phyloP scores from a whole-genome alignment of 768 basidiomycete species.

The Boletus speciosus region DNA sequence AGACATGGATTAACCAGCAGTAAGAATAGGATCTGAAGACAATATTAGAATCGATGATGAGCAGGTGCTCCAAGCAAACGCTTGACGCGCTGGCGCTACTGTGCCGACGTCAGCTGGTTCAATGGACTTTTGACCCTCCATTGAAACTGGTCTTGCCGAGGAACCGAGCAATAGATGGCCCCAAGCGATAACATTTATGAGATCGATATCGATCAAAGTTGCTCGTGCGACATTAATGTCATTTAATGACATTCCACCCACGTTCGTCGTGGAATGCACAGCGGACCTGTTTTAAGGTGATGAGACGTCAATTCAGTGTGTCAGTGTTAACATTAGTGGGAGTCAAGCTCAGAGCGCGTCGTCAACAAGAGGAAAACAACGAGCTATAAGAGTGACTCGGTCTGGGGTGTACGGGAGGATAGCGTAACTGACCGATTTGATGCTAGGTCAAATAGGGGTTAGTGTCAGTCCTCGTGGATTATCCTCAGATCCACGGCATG shows the following conservation, averaged over 20 bases:
- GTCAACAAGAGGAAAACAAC: not conserved
- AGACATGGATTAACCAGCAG: not conserved
- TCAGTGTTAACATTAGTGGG: not conserved
- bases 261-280: conserved; percentile 5
- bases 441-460: not conserved
- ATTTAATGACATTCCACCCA: conserved; percentile 6
- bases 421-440: not conserved
- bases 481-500: not conserved
- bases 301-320: conserved; percentile 1
- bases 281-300: not conserved
- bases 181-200: conserved; percentile 3
- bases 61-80: not conserved
- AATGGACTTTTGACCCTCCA: not conserved
- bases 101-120: not conserved
- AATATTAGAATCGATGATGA: not conserved
- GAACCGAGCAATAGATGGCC: conserved; percentile 2
- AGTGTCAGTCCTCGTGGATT: not conserved
- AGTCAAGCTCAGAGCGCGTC: not conserved
- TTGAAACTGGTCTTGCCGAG: not conserved
- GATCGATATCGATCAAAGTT: not conserved
- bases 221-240: not conserved
- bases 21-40: not conserved
- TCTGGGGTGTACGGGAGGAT: not conserved
- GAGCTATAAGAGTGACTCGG: no score
- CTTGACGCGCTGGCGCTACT: not conserved